Base-by-base conservation (phyloP, 331 rosid genomes). In the Pyrus hybrid region DNA sequence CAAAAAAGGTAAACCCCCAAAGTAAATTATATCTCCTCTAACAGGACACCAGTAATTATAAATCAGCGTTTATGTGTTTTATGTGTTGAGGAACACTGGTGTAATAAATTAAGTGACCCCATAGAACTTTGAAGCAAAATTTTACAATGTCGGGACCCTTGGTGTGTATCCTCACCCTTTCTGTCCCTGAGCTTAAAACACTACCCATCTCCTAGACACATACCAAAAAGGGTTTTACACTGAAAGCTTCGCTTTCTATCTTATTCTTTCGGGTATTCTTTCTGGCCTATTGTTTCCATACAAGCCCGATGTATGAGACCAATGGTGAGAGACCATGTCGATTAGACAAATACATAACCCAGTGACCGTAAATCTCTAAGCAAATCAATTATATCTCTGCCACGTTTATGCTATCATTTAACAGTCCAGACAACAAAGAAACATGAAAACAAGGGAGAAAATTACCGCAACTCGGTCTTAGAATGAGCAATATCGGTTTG, bases 401-500 rank as follows among this genome's bases (percentile, higher is more conserved):
- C 7, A 37, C 76, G 13, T 33, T 32, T 13, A 32, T 43, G 53
- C 53, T 57, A 58, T 23, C 57, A 68, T 23, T 43, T 16, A 43
- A 37, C 22, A 14, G 18, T 72, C 30, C 37, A 35, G 57, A 60
- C 32, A 30, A 65, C 63, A 28, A 10, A 43, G 8, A 73, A 29
- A 74, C 21, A 8, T 1, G 28, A 51, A n/a, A 37, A 0, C 14
- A 32, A 29, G 3, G 3, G 4, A 63, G 74, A 20, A 30, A 20
- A 51, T 70, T 84, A 91, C 98, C 98, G 89, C 47, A 77, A 79
- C 88, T 94, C 99, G 6, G 97, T 83, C 84, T 92, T 94, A 43
- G 99, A 90, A 82, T 87, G 96, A 23, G 99, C 93, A 51, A 89
- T 41, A 77, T 94, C 97, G 13, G 93, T 85, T 80, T 94, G 99